Conservation (phyloP, 441 rosid genomes). For the Manihot esculenta region DNA sequence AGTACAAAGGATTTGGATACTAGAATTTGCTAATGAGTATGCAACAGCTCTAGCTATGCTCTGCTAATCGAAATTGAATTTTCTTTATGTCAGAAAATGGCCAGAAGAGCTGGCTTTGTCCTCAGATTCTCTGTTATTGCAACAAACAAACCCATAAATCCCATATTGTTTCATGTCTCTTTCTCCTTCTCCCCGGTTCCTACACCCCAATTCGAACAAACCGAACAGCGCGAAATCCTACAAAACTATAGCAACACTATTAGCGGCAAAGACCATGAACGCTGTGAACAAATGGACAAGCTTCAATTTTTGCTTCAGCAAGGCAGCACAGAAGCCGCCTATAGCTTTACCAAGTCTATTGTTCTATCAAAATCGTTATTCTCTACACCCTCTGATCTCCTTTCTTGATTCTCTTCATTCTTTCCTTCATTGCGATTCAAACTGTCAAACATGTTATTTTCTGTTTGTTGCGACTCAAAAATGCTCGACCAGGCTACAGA, state of each 20-base stretch:
- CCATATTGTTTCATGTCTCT: background rate
- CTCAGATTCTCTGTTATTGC: background rate
- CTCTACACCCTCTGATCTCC: constrained; percentile 54
- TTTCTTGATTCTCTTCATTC: constrained; percentile 43
- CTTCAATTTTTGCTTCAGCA: constrained; percentile 56
- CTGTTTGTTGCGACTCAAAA: constrained; percentile 43
- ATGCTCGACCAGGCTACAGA: constrained; percentile 47
- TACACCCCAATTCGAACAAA: constrained; percentile 4
- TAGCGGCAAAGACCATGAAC: constrained; percentile 27
- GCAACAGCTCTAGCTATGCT: no score
- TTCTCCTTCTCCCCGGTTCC: constrained; percentile 24
- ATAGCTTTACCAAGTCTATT: constrained; percentile 39
- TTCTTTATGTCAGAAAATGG: no score
- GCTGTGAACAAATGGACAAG: constrained; percentile 39
- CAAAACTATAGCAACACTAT: background rate
- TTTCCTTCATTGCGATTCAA: constrained; percentile 42
- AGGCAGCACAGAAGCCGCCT: constrained; percentile 45
- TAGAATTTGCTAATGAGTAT: no score
- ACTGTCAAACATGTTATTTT: constrained; percentile 45
- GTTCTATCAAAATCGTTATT: constrained; percentile 39
- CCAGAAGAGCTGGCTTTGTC: background rate
- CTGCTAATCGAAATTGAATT: no score
- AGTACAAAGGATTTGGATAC: no score
- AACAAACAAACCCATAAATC: background rate
- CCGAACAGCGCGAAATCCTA: background rate